Evolutionary conservation across 306 rosid genomes (phyloP), one percentile per base, ranked within the genome.

Genomic region (Ziziphus jujuba): DNA sequence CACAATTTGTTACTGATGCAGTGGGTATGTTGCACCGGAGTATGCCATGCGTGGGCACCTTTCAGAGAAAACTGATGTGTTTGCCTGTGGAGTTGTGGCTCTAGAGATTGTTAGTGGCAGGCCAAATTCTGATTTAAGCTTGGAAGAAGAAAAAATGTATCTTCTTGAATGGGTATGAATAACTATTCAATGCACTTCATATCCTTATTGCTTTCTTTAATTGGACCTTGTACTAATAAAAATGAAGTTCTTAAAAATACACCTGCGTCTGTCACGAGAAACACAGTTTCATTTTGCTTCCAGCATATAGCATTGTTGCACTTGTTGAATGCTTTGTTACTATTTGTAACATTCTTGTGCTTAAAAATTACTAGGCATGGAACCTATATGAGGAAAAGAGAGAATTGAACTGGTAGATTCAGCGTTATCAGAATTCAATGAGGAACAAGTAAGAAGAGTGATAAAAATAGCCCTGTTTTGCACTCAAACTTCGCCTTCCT

Each of bases 41-140:
- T 89, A 82, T 61, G 92, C 96, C 66, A 76, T 89, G 92, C 85
- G 86, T 21, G 92, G 96, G 50, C 87, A 79, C 80, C 87, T 87
- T 17, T 87, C 89, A 2, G 90, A 84, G 80, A 89, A 89, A 76
- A 91, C 84, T 1, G 86, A 87, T 57, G 90, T 87, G 33, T 89
- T 89, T 80, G 84, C 92, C 49, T 87, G 86, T 65, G 90, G 96
- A 7, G 92, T 89, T 70, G 85, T 89, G 69, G 90, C 85, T 73
- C 72, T 84, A 2, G 96, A 89, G 76, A 66, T 81, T 38, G 78
- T 86, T 17, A 78, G 89, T 55, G 96, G 96, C 12, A 84, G 96
- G 79, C 80, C 79, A 38, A 89, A 89, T 77, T 68, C 82, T 56
- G 86, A 84, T 64, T 56, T 87, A 33, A 84, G 75, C 75, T 71